Conservation (phyloP, 2,329 filamentous ascomycete genomes). For the Aspergillus nomiae region DNA sequence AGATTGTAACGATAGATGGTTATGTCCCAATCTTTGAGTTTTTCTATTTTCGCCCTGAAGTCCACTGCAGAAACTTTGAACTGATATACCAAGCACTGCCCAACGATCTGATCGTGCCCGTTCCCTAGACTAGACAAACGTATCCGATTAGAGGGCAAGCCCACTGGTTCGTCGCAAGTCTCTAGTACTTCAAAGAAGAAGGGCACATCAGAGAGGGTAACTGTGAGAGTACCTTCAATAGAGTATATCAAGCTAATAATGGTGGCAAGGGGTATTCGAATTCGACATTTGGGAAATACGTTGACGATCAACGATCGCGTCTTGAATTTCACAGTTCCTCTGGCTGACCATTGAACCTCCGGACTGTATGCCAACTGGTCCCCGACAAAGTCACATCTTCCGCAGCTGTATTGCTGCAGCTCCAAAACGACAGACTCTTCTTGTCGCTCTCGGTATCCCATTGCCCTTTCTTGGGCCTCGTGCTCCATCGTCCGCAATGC, state of each 20-base stretch:
- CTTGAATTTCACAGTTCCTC: conserved; percentile 42
- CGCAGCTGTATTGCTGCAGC: background rate
- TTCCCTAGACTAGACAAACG: conserved; percentile 11
- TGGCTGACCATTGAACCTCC: conserved; percentile 17
- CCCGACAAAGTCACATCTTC: conserved; percentile 1
- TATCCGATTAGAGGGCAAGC: background rate
- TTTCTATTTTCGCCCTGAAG: conserved; percentile 27
- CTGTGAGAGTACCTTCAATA: conserved; percentile 40
- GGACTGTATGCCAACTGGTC: conserved; percentile 48
- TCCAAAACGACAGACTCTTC: conserved; percentile 9
- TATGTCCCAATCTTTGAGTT: conserved; percentile 23
- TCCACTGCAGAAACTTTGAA: conserved; percentile 28
- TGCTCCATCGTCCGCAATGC: conserved; percentile 40
- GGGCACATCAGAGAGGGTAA: conserved; percentile 57
- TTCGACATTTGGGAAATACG: conserved; percentile 29
- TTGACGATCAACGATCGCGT: conserved; percentile 47
- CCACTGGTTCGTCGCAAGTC: background rate
- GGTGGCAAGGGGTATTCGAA: conserved; percentile 55
- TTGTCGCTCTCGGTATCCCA: conserved; percentile 18
- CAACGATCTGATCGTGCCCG: conserved; percentile 14
- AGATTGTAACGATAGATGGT: conserved; percentile 25
- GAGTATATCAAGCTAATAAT: conserved; percentile 53
- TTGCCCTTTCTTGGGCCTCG: conserved; percentile 27
- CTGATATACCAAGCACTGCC: conserved; percentile 50
- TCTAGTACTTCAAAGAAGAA: conserved; percentile 44